These are phyloP conservation scores for Phyllosticta citriasiana DNA, from an alignment of 2,329 filamentous ascomycete species.

Conservation along the genomic window DNA sequence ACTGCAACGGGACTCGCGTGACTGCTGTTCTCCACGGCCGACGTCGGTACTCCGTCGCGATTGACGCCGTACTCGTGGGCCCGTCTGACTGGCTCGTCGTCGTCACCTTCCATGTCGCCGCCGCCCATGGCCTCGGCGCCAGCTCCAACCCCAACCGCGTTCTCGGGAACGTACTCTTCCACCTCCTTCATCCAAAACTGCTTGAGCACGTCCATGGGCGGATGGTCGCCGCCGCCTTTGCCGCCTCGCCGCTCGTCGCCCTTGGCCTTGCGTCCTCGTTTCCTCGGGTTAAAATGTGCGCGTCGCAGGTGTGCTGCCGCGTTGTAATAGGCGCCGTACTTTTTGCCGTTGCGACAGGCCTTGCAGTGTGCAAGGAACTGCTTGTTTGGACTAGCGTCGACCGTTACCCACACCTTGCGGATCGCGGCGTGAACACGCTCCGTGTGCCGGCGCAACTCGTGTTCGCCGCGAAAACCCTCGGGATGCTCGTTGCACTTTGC, in stretches of 20 bases:
- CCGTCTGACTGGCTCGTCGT: constrained; percentile 9
- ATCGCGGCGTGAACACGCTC: constrained; percentile 54
- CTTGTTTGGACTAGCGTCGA: constrained; percentile 49
- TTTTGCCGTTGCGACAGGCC: constrained; percentile 64
- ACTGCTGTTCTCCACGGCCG: constrained; percentile 1
- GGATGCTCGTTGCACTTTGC: constrained; percentile 59
- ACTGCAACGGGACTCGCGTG: not conserved
- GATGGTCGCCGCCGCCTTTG: constrained; percentile 52
- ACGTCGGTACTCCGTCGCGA: constrained; percentile 3
- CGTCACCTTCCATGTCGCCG: constrained; percentile 3
- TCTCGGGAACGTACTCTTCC: constrained; percentile 33
- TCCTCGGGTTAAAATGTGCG: constrained; percentile 71
- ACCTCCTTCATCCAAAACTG: constrained; percentile 49
- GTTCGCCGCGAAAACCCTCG: constrained; percentile 74
- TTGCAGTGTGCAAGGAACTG: constrained; percentile 73
- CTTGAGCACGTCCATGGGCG: constrained; percentile 51
- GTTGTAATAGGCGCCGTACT: constrained; percentile 89
- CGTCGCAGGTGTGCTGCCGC: constrained; percentile 82
- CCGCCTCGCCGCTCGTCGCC: constrained; percentile 51
- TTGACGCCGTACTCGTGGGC: constrained; percentile 2
- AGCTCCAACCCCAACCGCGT: not conserved
- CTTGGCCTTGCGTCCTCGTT: constrained; percentile 47
- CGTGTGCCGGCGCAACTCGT: constrained; percentile 52
- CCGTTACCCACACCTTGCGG: constrained; percentile 53
- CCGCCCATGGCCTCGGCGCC: not conserved